phyloP scores from a whole-genome alignment of 139 green algal genomes.

The Eudorina sp. region DNA sequence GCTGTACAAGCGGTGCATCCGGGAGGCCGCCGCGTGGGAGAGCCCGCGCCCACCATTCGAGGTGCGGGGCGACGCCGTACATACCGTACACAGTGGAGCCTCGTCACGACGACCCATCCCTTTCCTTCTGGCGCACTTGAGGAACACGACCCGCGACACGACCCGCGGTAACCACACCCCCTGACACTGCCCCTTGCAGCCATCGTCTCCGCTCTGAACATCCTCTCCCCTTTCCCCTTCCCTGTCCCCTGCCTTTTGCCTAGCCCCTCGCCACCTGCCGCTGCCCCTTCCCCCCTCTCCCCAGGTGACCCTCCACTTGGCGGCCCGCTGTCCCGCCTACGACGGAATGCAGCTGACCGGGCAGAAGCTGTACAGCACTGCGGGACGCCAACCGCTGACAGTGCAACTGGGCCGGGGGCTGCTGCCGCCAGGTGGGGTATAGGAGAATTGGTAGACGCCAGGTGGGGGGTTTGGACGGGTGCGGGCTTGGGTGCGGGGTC shows the following conservation, averaged over 20 bases:
- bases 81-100: too few relatives aligned
- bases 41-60: conserved; percentile 82
- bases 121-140: too few relatives aligned
- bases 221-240: too few relatives aligned
- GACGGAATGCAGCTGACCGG: conserved; percentile 57
- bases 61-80: conserved; percentile 68
- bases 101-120: too few relatives aligned
- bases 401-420: conserved; percentile 59
- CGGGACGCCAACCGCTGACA: conserved; percentile 46
- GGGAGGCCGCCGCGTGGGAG: conserved; percentile 80
- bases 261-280: too few relatives aligned
- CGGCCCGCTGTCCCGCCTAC: conserved; percentile 53
- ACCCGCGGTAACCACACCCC: too few relatives aligned
- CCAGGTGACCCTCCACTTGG: conserved; percentile 64
- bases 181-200: too few relatives aligned
- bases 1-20: conserved; percentile 68
- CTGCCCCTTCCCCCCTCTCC: neutral
- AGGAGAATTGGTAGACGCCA: too few relatives aligned
- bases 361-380: conserved; percentile 37
- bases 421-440: conserved; percentile 45
- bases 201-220: too few relatives aligned
- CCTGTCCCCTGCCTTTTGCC: neutral
- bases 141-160: too few relatives aligned
- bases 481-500: too few relatives aligned
- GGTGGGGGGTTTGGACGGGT: too few relatives aligned